Conservation (phyloP, 148 eudicot genomes). For the Rhododendron simsii region DNA sequence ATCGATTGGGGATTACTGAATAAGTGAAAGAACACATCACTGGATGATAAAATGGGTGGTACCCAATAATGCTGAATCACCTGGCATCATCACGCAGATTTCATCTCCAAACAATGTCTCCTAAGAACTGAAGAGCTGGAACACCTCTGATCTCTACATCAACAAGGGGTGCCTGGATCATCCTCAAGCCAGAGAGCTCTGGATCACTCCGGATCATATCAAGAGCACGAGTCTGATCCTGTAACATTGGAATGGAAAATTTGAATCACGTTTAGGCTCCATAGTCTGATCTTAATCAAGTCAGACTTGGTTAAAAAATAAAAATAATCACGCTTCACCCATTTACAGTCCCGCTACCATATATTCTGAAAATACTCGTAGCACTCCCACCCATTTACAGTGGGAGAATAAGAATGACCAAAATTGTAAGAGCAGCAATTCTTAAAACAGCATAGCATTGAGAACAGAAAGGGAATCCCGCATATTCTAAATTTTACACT, state of each 20-base stretch:
- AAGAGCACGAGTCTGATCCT: conserved; percentile 92
- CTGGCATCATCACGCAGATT: conserved; percentile 14
- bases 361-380: background rate
- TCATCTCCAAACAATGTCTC: conserved; percentile 96
- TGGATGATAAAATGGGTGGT: background rate
- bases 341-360: background rate
- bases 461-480: background rate
- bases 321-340: background rate
- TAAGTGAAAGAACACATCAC: background rate
- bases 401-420: background rate
- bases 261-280: background rate
- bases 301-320: background rate
- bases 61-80: background rate
- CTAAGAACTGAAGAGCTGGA: conserved; percentile 92
- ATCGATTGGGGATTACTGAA: background rate
- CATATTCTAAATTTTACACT: background rate
- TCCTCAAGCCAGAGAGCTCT: conserved; percentile 66
- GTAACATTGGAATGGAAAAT: conserved; percentile 19
- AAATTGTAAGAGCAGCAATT: background rate
- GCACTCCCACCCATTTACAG: background rate
- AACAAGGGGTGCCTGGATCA: conserved; percentile 87
- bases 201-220: conserved; percentile 61
- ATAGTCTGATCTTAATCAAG: background rate
- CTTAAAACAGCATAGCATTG: background rate
- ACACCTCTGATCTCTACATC: conserved; percentile 98